phyloP scores from a whole-genome alignment of 2,329 filamentous ascomycete genomes.

The Hirsutella minnesotensis region DNA sequence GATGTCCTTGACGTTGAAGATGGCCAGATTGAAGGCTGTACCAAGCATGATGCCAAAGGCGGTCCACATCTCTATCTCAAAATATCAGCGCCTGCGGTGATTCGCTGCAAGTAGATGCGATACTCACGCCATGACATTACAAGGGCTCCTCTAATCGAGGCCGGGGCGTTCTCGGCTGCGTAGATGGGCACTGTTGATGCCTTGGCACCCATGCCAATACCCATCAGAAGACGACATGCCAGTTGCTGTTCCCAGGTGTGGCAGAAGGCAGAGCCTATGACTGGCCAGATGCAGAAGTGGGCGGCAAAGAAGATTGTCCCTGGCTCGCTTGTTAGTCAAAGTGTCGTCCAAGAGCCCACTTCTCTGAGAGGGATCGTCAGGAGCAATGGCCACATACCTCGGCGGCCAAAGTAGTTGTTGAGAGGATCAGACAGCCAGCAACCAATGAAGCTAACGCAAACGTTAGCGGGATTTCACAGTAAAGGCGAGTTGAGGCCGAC shows the following conservation, averaged over 20 bases:
- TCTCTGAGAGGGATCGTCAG: too few relatives aligned
- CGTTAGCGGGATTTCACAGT: constrained; percentile 1
- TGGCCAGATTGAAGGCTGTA: constrained; percentile 22
- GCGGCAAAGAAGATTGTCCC: constrained; percentile 58
- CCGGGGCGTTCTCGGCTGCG: constrained; percentile 60
- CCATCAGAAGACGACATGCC: constrained; percentile 53
- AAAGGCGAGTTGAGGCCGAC: constrained; percentile 3
- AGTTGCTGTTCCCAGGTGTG: constrained; percentile 58
- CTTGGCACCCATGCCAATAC: constrained; percentile 58
- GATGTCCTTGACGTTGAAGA: constrained; percentile 12
- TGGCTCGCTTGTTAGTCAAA: constrained; percentile 34
- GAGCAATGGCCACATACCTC: too few relatives aligned
- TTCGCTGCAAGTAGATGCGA: too few relatives aligned
- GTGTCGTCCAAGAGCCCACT: too few relatives aligned
- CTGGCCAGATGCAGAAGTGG: constrained; percentile 54
- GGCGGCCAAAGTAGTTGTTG: constrained; percentile 30
- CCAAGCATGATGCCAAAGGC: constrained; percentile 40
- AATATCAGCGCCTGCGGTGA: too few relatives aligned
- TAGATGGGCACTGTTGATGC: constrained; percentile 59
- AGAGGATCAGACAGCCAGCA: constrained; percentile 58
- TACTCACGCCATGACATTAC: constrained; percentile 62
- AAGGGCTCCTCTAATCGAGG: constrained; percentile 57
- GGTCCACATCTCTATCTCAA: constrained; percentile 46
- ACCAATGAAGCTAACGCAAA: constrained; percentile 25
- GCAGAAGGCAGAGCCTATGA: constrained; percentile 51